Conservation (phyloP, 2,329 filamentous ascomycete genomes). For the Stenocarpella maydis region DNA sequence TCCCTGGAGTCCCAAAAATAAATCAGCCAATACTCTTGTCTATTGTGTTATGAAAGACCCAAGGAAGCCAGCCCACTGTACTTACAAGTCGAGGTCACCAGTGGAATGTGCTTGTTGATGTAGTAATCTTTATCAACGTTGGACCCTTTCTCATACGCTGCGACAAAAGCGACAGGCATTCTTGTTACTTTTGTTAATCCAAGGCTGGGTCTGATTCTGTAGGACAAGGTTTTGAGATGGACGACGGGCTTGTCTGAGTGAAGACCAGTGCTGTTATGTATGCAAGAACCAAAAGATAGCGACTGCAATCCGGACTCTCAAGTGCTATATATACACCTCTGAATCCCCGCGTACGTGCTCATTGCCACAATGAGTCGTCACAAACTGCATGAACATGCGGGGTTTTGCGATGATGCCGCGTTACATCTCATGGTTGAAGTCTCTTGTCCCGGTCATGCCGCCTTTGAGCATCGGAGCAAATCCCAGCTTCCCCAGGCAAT, state of each 20-base stretch:
- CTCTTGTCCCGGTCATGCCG: conserved; percentile 25
- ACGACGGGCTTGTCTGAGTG: too few species aligned
- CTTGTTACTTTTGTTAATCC: not conserved
- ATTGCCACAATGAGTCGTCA: conserved; percentile 1
- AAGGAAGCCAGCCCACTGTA: not conserved
- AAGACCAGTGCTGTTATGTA: accelerated
- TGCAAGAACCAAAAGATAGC: too few species aligned
- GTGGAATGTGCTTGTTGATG: conserved; percentile 11
- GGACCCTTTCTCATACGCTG: conserved; percentile 18
- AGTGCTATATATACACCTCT: not conserved
- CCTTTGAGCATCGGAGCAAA: conserved; percentile 2
- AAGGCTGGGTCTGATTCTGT: not conserved
- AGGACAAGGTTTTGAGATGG: accelerated
- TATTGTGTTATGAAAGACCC: not conserved
- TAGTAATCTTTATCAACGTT: conserved; percentile 20
- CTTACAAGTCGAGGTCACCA: conserved; percentile 16
- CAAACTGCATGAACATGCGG: conserved; percentile 7
- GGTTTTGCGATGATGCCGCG: conserved; percentile 19
- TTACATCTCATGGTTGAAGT: conserved; percentile 9
- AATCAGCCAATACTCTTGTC: not conserved
- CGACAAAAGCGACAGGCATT: conserved; percentile 19
- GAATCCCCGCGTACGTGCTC: not conserved
- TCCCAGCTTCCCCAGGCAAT: not conserved
- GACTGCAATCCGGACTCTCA: not conserved
- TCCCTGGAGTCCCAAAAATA: not conserved